Evolutionary conservation across 768 basidiomycete species (phyloP), one percentile per base, ranked within the genome.

Genomic region (Clitopilus hobsonii): DNA sequence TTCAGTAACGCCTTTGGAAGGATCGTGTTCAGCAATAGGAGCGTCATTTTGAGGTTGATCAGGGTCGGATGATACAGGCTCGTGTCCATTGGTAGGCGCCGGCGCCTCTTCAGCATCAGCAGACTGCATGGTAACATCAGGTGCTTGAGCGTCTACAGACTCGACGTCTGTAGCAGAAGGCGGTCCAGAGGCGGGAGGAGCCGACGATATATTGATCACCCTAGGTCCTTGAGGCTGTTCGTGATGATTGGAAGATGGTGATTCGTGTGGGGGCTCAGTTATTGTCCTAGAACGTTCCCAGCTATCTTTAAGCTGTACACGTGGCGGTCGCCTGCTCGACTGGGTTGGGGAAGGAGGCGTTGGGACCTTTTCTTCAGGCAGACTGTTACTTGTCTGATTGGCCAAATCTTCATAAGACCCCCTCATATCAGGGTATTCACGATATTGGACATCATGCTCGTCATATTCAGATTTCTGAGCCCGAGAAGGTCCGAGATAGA

Each of bases 401-500:
- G 32, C 51, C 27, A 41, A 11, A 18, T 48, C 41, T 30, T 51
- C 38, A 26, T 29, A 50, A 51, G 49, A 32, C 27, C 26, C 49
- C 49, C 65, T 74, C 55, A 60, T 60, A 49, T 49, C 55, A 53
- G 18, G 41, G 54, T 62, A 60, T 48, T 67, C 64, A 28, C 56
- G 59, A 52, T 62, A 60, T 36, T 52, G 57, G 23, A 56, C 45
- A 24, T 51, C 55, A 52, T 63, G 62, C 10, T 45, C 14, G 41
- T 45, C 10, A 20, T 16, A 45, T 45, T 18, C 41, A 45, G 41
- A 11, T 23, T 11, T 45, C 41, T 45, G 41, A 45, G 41, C n/a
- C 41, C 8, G 11, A 48, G 51, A 32, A 54, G 68, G 65, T 29
- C 89, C 89, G 55, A 81, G 69, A 69, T 88, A 91, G 54, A 88